phyloP scores from a whole-genome alignment of 208 protist species.

The Acanthamoeba healyi region DNA sequence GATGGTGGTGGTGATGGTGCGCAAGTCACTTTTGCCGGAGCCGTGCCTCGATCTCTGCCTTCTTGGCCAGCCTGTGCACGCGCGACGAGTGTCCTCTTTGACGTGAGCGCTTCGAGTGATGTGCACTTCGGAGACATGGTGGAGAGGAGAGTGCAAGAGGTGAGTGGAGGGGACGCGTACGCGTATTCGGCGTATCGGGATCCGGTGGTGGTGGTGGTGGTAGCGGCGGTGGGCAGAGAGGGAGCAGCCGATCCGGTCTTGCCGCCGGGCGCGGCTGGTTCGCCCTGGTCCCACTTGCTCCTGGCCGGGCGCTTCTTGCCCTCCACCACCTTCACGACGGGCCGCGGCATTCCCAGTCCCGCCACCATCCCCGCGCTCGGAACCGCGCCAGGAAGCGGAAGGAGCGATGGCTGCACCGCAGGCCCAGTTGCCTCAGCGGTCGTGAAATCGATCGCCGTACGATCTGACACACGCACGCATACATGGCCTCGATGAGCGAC shows the following conservation, averaged over 20 bases:
- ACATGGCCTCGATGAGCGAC: too few relatives aligned
- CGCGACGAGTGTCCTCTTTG: background rate
- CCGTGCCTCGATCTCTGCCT: conserved; percentile 18
- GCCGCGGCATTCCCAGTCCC: background rate
- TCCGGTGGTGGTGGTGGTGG: background rate
- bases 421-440: background rate
- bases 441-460: conserved; percentile 39
- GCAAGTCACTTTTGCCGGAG: background rate
- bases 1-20: too few relatives aligned
- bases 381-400: background rate
- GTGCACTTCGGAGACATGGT: background rate
- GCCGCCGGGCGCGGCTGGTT: background rate
- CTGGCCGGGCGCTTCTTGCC: background rate
- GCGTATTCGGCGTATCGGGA: conserved; percentile 62
- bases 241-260: background rate
- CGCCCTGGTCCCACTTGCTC: conserved; percentile 63
- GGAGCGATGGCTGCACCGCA: background rate
- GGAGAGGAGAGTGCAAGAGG: too few relatives aligned
- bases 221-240: background rate
- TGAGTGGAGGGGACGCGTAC: conserved; percentile 22
- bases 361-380: background rate
- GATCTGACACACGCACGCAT: background rate
- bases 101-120: background rate
- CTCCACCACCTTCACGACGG: conserved; percentile 44
- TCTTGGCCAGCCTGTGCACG: background rate